Base-by-base conservation (phyloP, 2,329 filamentous ascomycete genomes). In the Talaromyces sp. region DNA sequence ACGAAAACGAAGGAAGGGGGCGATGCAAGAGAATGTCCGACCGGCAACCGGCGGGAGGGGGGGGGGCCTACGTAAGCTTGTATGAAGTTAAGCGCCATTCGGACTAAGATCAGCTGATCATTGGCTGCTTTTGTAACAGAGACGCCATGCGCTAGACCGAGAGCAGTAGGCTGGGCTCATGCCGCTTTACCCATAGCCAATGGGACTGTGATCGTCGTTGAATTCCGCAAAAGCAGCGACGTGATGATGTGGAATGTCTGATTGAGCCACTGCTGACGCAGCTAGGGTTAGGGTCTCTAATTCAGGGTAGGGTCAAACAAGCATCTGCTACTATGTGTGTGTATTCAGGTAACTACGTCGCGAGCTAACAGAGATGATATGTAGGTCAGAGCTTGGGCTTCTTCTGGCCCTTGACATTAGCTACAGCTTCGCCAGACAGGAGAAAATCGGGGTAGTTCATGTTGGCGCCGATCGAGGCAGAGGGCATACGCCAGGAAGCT, bases 381-480 rank as follows among this genome's bases (percentile, higher is more conserved):
- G 28, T 3, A 28, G 28, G 28, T 28, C 68, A 85, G 64, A 84
- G 72, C 72, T 86, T 87, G 21, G 81, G 75, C 70, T 82, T 83
- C 77, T 83, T 86, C 61, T 79, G 79, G 12, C 83, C 83, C 63
- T 82, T 82, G 11, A 87, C 85, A 6, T 85, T 85, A n/a, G 78
- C 77, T 2, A 88, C 81, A 1, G 73, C 73, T 14, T 80, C 72
- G 1, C 82, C 84, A 1, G 79, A 81, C 1, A 87, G 76, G 18
- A 88, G 73, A 67, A 86, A 85, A 65, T 87, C 84, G 0, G 85
- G 85, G 70, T 88, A 88, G 59, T 73, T 66, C 65, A 82, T 78
- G 6, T 71, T 71, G 11, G 76, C 73, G 6, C 75, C 76, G 6
- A 69, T 65, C 12, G 67, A 65, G 6, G 68, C 65, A 9, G 67